Percentiles rank a stretch among this genome's conserved stretches.
These are phyloP conservation scores for Conringia planisiliqua DNA, from an alignment of 345 rosid species.

Conservation along the genomic window DNA sequence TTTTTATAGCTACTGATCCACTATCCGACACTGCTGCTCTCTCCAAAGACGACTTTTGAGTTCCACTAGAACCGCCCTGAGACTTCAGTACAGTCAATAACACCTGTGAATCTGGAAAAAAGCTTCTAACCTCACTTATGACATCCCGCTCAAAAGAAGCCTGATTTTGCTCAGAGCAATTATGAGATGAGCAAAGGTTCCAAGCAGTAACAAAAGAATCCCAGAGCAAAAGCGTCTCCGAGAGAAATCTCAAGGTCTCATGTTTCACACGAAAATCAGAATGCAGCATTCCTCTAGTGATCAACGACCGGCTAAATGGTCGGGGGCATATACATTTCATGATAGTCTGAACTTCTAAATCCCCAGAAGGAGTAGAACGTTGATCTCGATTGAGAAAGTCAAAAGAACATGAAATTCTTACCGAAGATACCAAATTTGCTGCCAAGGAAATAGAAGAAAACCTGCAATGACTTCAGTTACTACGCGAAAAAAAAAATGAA, in stretches of 20 bases:
- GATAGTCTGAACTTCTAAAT: conserved; percentile 52
- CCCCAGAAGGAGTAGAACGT: conserved; percentile 39
- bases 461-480: conserved; percentile 68
- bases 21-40: conserved; percentile 43
- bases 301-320: conserved; percentile 62
- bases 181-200: conserved; percentile 27
- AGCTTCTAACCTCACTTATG: conserved; percentile 59
- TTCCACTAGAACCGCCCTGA: conserved; percentile 36
- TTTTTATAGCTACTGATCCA: conserved; percentile 19
- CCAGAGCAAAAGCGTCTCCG: conserved; percentile 69
- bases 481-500: conserved; percentile 28
- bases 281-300: conserved; percentile 88
- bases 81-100: conserved; percentile 59
- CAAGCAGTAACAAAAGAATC: conserved; percentile 53
- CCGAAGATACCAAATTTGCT: conserved; percentile 64
- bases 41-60: conserved; percentile 36
- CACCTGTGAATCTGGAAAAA: conserved; percentile 84
- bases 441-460: conserved; percentile 71
- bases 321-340: conserved; percentile 69
- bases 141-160: conserved; percentile 53
- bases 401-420: conserved; percentile 48
- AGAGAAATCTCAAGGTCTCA: conserved; percentile 79
- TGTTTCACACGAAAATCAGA: conserved; percentile 74
- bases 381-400: conserved; percentile 51
- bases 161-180: conserved; percentile 39